Evolutionary conservation across 441 rosid species (phyloP).

Genomic region (Mallotus repandus): DNA sequence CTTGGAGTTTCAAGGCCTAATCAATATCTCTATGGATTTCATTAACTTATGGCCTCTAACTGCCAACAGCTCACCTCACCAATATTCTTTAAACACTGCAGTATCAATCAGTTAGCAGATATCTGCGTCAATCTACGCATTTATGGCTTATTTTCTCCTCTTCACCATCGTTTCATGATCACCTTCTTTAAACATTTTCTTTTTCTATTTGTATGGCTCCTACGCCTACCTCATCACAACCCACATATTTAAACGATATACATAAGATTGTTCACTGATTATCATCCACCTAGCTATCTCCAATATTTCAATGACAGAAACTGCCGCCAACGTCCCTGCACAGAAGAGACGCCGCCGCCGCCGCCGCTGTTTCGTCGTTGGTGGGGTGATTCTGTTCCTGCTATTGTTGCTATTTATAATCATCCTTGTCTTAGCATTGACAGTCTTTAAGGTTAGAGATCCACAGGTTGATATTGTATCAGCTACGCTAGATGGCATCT

Average conservation of each 20-base stretch:
- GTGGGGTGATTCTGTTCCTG: constrained; percentile 18
- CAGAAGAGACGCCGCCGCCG: constrained; percentile 1
- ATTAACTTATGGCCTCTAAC: constrained; percentile 15
- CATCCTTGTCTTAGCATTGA: constrained; percentile 41
- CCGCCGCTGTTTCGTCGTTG: constrained; percentile 19
- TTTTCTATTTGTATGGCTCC: background rate
- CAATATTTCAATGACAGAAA: constrained; percentile 20
- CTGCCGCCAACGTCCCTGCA: background rate
- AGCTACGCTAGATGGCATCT: constrained; percentile 42
- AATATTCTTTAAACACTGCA: background rate
- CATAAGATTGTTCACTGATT: background rate
- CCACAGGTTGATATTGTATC: constrained; percentile 44
- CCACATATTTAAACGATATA: background rate
- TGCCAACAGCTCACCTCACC: constrained; percentile 8
- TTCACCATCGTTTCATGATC: too few species aligned
- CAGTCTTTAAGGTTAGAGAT: constrained; percentile 53
- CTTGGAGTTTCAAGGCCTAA: background rate
- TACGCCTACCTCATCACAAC: background rate
- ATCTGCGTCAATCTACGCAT: background rate
- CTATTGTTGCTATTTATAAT: constrained; percentile 27
- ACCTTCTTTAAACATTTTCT: background rate
- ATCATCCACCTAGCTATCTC: too few species aligned
- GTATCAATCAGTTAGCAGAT: background rate
- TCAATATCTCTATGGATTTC: too few species aligned
- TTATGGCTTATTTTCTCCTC: background rate